These are phyloP conservation scores for Ceriops tagal DNA, from an alignment of 345 rosid species.

Conservation along the genomic window DNA sequence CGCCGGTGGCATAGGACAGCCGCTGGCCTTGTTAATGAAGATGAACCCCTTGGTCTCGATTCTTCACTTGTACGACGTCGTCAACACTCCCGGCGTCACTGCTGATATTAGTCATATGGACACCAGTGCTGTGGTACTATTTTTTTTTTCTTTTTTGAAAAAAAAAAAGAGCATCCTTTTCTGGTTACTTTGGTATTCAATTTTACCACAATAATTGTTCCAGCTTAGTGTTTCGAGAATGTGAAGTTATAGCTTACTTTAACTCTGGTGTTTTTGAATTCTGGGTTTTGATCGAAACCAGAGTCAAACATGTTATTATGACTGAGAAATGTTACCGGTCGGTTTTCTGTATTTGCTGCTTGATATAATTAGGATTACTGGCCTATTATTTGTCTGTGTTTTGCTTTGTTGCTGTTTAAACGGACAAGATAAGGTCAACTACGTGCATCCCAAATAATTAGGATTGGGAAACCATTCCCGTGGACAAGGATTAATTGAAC, in stretches of 20 bases:
- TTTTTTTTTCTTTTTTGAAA: too few relatives aligned
- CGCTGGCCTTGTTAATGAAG: conserved; percentile 89
- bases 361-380: not conserved
- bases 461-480: not conserved
- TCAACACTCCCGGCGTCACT: conserved; percentile 88
- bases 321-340: too few relatives aligned
- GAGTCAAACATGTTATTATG: too few relatives aligned
- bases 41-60: conserved; percentile 89
- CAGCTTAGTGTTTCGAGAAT: not conserved
- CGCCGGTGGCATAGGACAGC: conserved; percentile 97
- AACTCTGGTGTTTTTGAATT: not conserved
- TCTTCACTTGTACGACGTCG: conserved; percentile 95
- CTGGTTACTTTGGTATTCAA: not conserved
- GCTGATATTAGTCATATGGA: conserved; percentile 98
- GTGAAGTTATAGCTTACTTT: too few relatives aligned
- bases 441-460: not conserved
- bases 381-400: not conserved
- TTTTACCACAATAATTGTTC: not conserved
- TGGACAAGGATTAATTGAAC: not conserved
- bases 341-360: too few relatives aligned
- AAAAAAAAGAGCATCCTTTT: conserved; percentile 1
- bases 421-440: not conserved
- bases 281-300: not conserved
- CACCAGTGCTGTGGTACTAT: conserved; percentile 63
- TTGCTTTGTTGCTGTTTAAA: not conserved